Conservation (phyloP, 805 yeast species). For the Monosporozyma solicola region DNA sequence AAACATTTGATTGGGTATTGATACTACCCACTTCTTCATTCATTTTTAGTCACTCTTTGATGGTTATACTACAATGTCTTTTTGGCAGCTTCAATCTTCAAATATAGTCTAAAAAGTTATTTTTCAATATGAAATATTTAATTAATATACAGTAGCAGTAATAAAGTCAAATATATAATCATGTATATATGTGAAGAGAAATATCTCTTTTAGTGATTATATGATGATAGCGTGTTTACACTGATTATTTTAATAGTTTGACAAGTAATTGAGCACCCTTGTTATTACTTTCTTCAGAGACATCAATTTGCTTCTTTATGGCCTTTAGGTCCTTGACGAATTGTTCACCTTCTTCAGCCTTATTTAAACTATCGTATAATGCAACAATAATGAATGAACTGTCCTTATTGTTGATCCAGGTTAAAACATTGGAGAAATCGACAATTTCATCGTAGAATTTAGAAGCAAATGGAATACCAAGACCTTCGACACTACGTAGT, state of each 20-base stretch:
- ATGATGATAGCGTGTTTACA: neutral
- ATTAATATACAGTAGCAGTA: neutral
- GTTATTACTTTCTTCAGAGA: conserved; percentile 35
- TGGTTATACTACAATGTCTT: neutral
- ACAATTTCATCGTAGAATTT: conserved; percentile 46
- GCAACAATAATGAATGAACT: conserved; percentile 81
- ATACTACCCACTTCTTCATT: neutral
- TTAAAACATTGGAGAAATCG: conserved; percentile 39
- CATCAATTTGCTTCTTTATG: conserved; percentile 36
- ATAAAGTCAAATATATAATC: neutral
- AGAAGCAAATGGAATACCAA: conserved; percentile 53
- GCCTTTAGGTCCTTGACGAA: conserved; percentile 49
- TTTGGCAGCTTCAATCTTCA: neutral
- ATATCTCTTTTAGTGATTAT: neutral
- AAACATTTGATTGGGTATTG: neutral
- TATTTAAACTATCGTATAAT: conserved; percentile 55
- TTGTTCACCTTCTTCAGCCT: conserved; percentile 36
- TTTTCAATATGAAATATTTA: neutral
- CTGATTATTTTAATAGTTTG: conserved; percentile 28
- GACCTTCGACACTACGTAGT: conserved; percentile 36
- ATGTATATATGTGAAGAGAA: neutral
- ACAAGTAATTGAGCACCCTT: conserved; percentile 55
- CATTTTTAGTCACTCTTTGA: neutral
- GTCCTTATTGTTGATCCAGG: conserved; percentile 60
- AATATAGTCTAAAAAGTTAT: neutral